These are phyloP conservation scores for Chalciporus piperatus DNA, from an alignment of 768 basidiomycete species.

Conservation along the genomic window DNA sequence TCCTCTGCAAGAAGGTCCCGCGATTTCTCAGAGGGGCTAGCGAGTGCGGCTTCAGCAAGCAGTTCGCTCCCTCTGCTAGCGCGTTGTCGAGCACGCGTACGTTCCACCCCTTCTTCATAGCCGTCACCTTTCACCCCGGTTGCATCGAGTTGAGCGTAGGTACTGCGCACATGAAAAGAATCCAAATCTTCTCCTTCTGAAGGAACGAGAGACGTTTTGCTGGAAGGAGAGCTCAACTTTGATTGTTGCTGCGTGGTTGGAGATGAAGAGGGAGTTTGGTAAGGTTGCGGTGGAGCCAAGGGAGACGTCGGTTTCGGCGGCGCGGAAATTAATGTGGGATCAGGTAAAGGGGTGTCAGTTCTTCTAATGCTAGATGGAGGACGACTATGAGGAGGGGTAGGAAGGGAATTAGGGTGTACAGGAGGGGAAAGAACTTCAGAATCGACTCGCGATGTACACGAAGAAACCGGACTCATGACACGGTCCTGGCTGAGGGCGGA, in stretches of 20 bases:
- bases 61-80: slow-evolving; percentile 56
- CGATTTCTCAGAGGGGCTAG: slow-evolving; percentile 57
- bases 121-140: slow-evolving; percentile 95
- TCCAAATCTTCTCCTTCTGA: slow-evolving; percentile 82
- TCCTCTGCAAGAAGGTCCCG: slow-evolving; percentile 73
- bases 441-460: slow-evolving; percentile 23
- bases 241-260: slow-evolving; percentile 25
- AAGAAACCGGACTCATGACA: slow-evolving; percentile 26
- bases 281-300: slow-evolving; percentile 28
- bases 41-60: slow-evolving; percentile 53
- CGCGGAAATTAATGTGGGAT: slow-evolving; percentile 17
- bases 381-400: slow-evolving; percentile 29
- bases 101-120: slow-evolving; percentile 90
- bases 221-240: slow-evolving; percentile 38
- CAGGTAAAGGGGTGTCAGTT: slow-evolving; percentile 25
- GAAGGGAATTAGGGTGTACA: slow-evolving; percentile 17
- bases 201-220: slow-evolving; percentile 61
- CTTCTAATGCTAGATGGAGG: slow-evolving; percentile 22
- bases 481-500: slow-evolving; percentile 12
- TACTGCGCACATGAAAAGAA: slow-evolving; percentile 78
- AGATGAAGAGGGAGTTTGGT: slow-evolving; percentile 36
- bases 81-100: slow-evolving; percentile 75
- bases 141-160: slow-evolving; percentile 86
- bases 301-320: slow-evolving; percentile 20
- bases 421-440: slow-evolving; percentile 18